A percentile compares a stretch with the other conserved stretches of the same genome.
Evolutionary conservation across 2,329 filamentous ascomycete genomes (phyloP).

Genomic region (Parascedosporium putredinis): DNA sequence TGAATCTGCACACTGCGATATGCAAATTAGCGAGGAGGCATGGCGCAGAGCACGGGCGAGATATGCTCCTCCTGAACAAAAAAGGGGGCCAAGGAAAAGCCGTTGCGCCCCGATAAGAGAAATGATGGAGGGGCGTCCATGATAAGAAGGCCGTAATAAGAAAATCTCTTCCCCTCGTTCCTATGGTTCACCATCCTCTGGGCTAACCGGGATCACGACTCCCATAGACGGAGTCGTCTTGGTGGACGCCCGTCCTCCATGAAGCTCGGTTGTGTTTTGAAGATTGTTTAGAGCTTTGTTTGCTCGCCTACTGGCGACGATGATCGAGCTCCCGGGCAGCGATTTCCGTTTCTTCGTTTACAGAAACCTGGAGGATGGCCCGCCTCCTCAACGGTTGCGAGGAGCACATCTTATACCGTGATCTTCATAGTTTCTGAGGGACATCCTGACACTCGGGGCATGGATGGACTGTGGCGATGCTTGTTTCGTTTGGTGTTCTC

Average conservation of each 20-base stretch:
- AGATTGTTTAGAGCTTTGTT: not conserved
- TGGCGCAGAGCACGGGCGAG: no score
- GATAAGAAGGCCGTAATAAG: not conserved
- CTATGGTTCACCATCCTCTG: not conserved
- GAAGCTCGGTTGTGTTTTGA: slow-evolving; percentile 2
- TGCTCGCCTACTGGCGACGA: not conserved
- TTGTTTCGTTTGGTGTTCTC: not conserved
- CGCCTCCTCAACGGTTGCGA: not conserved
- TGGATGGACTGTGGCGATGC: not conserved
- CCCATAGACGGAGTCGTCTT: not conserved
- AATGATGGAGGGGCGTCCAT: not conserved
- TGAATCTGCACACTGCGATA: not conserved
- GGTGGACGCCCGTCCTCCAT: not conserved
- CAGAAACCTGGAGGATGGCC: not conserved
- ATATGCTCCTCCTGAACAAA: not conserved
- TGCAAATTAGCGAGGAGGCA: not conserved
- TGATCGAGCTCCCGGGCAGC: not conserved
- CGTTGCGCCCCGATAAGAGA: not conserved
- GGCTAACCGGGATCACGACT: not conserved
- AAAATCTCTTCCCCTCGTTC: not conserved
- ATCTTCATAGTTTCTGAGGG: not conserved
- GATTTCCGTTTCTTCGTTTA: not conserved
- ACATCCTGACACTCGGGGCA: not conserved
- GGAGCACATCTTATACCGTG: not conserved
- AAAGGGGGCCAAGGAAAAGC: not conserved